Evolutionary conservation across 2,329 filamentous ascomycete species (phyloP).

Genomic region (Alternaria sp.): DNA sequence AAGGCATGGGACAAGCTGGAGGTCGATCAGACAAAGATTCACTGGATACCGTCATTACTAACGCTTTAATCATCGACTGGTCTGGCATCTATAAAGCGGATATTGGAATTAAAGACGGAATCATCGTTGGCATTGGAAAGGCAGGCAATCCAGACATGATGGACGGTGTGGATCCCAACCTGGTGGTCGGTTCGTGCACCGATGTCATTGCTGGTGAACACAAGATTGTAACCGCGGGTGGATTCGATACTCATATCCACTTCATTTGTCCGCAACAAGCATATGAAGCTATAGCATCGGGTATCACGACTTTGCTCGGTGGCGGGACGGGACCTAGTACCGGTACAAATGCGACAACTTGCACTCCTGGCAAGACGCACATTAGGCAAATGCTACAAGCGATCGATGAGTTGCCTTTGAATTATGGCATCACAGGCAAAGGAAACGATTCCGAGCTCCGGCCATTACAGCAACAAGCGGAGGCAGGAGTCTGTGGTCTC

Average conservation of each 20-base stretch:
- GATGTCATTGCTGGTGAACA: constrained; percentile 92
- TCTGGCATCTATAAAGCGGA: constrained; percentile 95
- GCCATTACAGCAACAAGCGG: constrained; percentile 79
- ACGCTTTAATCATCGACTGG: constrained; percentile 90
- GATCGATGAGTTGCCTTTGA: constrained; percentile 80
- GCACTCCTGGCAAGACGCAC: constrained; percentile 84
- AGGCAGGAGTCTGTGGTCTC: constrained; percentile 85
- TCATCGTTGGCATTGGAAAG: constrained; percentile 90
- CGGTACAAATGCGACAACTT: constrained; percentile 90
- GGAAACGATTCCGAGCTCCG: constrained; percentile 80
- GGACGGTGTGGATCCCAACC: constrained; percentile 79
- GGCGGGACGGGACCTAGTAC: constrained; percentile 94
- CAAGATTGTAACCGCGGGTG: constrained; percentile 89
- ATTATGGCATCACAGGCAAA: constrained; percentile 91
- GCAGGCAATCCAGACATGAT: constrained; percentile 97
- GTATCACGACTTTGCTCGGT: constrained; percentile 88
- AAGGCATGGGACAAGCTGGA: constrained; percentile 94
- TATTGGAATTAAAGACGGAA: constrained; percentile 87
- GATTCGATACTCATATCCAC: constrained; percentile 89
- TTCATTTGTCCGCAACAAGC: constrained; percentile 95
- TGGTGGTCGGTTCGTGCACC: constrained; percentile 87
- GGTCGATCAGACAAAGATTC: constrained; percentile 75
- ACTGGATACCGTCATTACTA: constrained; percentile 86
- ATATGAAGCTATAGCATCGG: constrained; percentile 81
- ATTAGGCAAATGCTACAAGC: constrained; percentile 91